Evolutionary conservation across 1,284 basidiomycete genomes (phyloP).

Genomic region (Neonothopanus nambi): DNA sequence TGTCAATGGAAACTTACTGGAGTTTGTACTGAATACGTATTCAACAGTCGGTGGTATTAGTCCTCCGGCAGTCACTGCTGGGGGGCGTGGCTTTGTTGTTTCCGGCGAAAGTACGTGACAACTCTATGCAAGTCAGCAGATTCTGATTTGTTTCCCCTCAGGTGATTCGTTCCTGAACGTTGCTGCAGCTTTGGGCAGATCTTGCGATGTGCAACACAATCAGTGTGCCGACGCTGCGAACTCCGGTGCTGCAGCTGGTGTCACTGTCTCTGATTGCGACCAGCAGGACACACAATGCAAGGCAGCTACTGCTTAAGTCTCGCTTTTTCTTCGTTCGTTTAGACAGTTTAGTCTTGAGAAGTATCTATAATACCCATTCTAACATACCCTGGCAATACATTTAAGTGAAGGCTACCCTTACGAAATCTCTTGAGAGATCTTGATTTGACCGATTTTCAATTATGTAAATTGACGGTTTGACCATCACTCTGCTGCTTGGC

Average conservation of each 20-base stretch:
- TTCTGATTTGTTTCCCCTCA: slow-evolving; percentile 1
- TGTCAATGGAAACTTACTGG: neutral
- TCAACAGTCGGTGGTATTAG: slow-evolving; percentile 43
- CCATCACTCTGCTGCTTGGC: too few species aligned
- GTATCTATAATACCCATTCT: slow-evolving; percentile 12
- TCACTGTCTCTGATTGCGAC: slow-evolving; percentile 53
- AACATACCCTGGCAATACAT: slow-evolving; percentile 20
- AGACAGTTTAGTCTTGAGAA: neutral
- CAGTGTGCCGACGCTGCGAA: slow-evolving; percentile 49
- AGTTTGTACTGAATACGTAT: neutral
- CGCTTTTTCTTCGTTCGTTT: neutral
- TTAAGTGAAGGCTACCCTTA: slow-evolving; percentile 11
- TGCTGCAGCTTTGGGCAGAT: slow-evolving; percentile 52
- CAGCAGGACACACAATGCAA: slow-evolving; percentile 47
- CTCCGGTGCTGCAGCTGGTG: slow-evolving; percentile 32
- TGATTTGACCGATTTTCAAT: neutral
- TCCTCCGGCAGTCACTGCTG: slow-evolving; percentile 45
- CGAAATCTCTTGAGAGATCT: neutral
- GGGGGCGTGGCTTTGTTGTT: slow-evolving; percentile 51
- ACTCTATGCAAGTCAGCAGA: neutral
- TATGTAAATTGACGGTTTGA: neutral
- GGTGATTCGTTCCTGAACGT: slow-evolving; percentile 52
- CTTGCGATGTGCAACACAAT: slow-evolving; percentile 46
- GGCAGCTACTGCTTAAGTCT: slow-evolving; percentile 24
- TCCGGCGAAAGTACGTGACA: slow-evolving; percentile 10